phyloP scores from a whole-genome alignment of 768 basidiomycete genomes.

The Podaxis sp. region DNA sequence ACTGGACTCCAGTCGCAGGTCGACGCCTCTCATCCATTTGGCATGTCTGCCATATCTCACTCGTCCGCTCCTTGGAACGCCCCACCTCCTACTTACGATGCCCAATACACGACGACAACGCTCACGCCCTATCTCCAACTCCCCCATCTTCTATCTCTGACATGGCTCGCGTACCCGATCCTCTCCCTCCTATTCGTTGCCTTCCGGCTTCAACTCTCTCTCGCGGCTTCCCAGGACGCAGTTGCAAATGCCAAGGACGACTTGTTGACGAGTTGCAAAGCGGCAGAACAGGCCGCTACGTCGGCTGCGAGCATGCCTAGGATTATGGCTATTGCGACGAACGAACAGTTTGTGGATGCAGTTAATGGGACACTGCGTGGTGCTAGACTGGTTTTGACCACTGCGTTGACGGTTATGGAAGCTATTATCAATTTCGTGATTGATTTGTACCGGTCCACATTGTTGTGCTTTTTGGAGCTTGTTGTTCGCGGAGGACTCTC shows the following conservation, averaged over 20 bases:
- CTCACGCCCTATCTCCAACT: conserved; percentile 86
- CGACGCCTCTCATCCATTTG: conserved; percentile 33
- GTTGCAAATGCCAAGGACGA: conserved; percentile 70
- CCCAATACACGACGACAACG: conserved; percentile 33
- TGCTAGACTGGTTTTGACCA: conserved; percentile 69
- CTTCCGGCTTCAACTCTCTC: conserved; percentile 77
- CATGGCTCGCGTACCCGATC: conserved; percentile 91
- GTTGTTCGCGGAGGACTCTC: conserved; percentile 79
- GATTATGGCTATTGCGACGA: conserved; percentile 84
- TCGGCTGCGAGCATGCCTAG: conserved; percentile 84
- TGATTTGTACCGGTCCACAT: conserved; percentile 88
- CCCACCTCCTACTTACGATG: conserved; percentile 61
- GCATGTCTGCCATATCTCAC: conserved; percentile 24
- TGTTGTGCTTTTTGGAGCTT: conserved; percentile 92
- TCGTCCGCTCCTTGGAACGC: conserved; percentile 28
- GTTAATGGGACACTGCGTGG: conserved; percentile 79
- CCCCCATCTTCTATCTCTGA: conserved; percentile 78
- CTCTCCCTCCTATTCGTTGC: conserved; percentile 87
- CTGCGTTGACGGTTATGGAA: conserved; percentile 83
- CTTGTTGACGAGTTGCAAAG: conserved; percentile 81
- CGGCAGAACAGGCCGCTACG: conserved; percentile 81
- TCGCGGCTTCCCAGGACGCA: conserved; percentile 64
- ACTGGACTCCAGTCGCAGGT: conserved; percentile 44
- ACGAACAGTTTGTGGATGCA: conserved; percentile 73
- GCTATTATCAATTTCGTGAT: conserved; percentile 89